A percentile compares a stretch with the other conserved stretches of the same genome.
Conservation (phyloP, 2,329 filamentous ascomycete genomes). For the Colletotrichum simmondsii region DNA sequence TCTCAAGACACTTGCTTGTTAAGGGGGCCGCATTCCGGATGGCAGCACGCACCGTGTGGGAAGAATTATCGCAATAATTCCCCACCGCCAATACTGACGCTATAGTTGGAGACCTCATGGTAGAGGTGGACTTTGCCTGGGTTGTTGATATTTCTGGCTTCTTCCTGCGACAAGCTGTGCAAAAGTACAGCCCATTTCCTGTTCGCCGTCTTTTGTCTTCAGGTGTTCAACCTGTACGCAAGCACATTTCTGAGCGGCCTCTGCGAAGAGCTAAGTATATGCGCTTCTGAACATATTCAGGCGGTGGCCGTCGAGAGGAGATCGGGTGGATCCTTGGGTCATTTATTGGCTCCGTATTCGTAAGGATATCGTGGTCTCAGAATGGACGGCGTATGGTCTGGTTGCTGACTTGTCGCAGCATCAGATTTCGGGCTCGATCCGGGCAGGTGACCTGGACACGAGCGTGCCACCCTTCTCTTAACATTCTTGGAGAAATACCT, state of each 20-base stretch:
- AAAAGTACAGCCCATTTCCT: conserved; percentile 1
- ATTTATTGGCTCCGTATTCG: conserved; percentile 4
- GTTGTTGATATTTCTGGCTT: not conserved
- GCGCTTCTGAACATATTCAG: not conserved
- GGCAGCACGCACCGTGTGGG: not conserved
- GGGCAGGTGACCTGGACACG: not conserved
- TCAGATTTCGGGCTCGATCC: not conserved
- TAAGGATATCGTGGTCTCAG: not conserved
- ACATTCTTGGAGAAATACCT: not conserved
- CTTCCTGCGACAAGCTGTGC: not conserved
- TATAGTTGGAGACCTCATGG: not conserved
- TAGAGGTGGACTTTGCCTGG: not conserved
- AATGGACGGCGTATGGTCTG: not conserved
- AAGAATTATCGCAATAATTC: not conserved
- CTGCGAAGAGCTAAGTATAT: conserved; percentile 7
- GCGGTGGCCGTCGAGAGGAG: conserved; percentile 6
- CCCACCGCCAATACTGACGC: not conserved
- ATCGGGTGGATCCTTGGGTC: conserved; percentile 6
- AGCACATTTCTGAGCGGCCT: not conserved
- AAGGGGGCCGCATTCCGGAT: not conserved
- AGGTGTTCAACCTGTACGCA: not conserved
- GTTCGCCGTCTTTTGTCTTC: not conserved
- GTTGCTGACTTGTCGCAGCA: not conserved
- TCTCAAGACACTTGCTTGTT: not conserved
- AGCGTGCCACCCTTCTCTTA: not conserved